A percentile compares a stretch with the other conserved stretches of the same genome.
phyloP scores from a whole-genome alignment of 305 asterid species.

The Striga hermonthica region DNA sequence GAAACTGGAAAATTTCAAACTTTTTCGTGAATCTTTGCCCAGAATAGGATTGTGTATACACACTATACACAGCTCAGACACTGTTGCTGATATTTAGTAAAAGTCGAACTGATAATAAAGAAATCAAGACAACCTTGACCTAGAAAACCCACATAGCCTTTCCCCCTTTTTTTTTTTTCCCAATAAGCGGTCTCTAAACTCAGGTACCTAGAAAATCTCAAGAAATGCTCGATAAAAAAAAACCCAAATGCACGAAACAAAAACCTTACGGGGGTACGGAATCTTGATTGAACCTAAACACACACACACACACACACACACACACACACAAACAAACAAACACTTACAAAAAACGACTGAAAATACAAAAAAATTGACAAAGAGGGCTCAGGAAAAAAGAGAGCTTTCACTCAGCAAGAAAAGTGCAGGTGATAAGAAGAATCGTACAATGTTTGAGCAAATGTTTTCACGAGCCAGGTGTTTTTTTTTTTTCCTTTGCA shows the following conservation, averaged over 20 bases:
- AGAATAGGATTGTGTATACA: neutral
- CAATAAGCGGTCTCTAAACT: neutral
- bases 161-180: neutral
- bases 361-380: neutral
- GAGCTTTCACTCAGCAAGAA: constrained; percentile 20
- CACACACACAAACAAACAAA: neutral
- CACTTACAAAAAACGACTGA: constrained; percentile 15
- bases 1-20: neutral
- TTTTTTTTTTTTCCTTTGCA: constrained; percentile 15
- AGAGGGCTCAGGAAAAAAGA: neutral
- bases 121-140: neutral
- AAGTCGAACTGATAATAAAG: too few species aligned
- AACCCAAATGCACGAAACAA: neutral
- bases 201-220: neutral
- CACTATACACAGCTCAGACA: too few species aligned
- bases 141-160: neutral
- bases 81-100: neutral
- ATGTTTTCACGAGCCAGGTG: constrained; percentile 57
- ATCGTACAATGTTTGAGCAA: constrained; percentile 38
- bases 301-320: neutral
- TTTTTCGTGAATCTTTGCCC: neutral
- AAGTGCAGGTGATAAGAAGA: constrained; percentile 34
- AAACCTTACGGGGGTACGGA: neutral
- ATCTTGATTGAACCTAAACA: neutral
- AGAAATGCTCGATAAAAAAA: constrained; percentile 3